phyloP scores from a whole-genome alignment of 306 rosid genomes.

The Alnus rubra region DNA sequence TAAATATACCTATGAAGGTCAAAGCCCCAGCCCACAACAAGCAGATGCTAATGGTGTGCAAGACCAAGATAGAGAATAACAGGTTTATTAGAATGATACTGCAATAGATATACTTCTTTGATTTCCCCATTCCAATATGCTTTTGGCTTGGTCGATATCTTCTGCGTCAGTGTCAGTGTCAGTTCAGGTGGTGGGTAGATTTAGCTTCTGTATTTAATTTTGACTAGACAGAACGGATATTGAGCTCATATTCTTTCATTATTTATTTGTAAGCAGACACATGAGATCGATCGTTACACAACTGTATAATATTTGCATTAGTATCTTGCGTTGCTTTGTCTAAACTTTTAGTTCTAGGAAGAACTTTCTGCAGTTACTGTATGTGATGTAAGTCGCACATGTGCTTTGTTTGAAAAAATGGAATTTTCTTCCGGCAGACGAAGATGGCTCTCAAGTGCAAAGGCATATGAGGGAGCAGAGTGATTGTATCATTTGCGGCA shows the following conservation, averaged over 20 bases:
- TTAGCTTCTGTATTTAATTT: conserved; percentile 33
- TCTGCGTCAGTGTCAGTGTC: conserved; percentile 19
- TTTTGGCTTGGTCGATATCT: conserved; percentile 23
- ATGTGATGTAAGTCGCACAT: background rate
- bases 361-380: background rate
- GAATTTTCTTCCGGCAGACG: too few species aligned
- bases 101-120: background rate
- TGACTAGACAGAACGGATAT: conserved; percentile 37
- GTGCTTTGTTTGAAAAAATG: too few species aligned
- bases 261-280: conserved; percentile 54
- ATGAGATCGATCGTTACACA: conserved; percentile 25
- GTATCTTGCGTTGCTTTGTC: conserved; percentile 8
- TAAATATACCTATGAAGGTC: conserved; percentile 43
- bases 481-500: too few species aligned
- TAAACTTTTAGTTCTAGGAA: background rate
- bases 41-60: conserved; percentile 57
- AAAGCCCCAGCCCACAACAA: conserved; percentile 38
- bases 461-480: too few species aligned
- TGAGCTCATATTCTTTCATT: conserved; percentile 60
- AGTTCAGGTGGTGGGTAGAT: conserved; percentile 33
- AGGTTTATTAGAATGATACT: conserved; percentile 19
- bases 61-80: conserved; percentile 42
- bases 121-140: conserved; percentile 16
- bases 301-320: conserved; percentile 19
- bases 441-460: too few species aligned